These are phyloP conservation scores for Bidens hawaiensis DNA, from an alignment of 140 eudicot species.

Conservation along the genomic window DNA sequence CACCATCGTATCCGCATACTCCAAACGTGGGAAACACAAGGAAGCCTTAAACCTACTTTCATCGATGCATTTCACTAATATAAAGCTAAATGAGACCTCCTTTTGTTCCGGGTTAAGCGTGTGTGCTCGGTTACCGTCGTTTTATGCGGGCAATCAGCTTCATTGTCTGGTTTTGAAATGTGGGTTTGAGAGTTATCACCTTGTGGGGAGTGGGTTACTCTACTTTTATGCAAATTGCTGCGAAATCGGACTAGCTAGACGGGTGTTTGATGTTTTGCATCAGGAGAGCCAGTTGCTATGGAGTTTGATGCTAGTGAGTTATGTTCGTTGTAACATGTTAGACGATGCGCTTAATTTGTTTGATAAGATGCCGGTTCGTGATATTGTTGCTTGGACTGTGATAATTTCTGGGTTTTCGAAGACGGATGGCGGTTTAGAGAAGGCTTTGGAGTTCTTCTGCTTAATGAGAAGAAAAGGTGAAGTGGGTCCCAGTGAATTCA, in stretches of 20 bases:
- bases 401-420: slow-evolving; percentile 59
- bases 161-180: slow-evolving; percentile 52
- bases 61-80: slow-evolving; percentile 40
- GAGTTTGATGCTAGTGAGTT: slow-evolving; percentile 68
- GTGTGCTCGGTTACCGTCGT: slow-evolving; percentile 39
- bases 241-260: slow-evolving; percentile 39
- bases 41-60: slow-evolving; percentile 47
- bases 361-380: slow-evolving; percentile 48
- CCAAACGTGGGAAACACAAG: slow-evolving; percentile 30
- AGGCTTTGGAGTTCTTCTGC: slow-evolving; percentile 54
- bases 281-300: slow-evolving; percentile 41
- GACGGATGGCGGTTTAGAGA: slow-evolving; percentile 43
- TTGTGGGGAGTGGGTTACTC: slow-evolving; percentile 59
- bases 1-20: slow-evolving; percentile 55
- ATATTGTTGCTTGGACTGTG: slow-evolving; percentile 63
- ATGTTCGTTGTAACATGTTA: slow-evolving; percentile 50
- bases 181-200: slow-evolving; percentile 36
- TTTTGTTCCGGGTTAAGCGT: slow-evolving; percentile 38
- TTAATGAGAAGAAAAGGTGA: slow-evolving; percentile 48
- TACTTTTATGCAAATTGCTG: slow-evolving; percentile 46
- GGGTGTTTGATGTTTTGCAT: slow-evolving; percentile 50
- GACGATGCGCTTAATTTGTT: slow-evolving; percentile 44
- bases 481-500: slow-evolving; percentile 54
- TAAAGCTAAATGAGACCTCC: slow-evolving; percentile 49
- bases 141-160: slow-evolving; percentile 40